Evolutionary conservation across 495 filamentous ascomycete species (phyloP), one percentile per base, ranked within the genome.

Genomic region (Talaromyces proteolyticus): DNA sequence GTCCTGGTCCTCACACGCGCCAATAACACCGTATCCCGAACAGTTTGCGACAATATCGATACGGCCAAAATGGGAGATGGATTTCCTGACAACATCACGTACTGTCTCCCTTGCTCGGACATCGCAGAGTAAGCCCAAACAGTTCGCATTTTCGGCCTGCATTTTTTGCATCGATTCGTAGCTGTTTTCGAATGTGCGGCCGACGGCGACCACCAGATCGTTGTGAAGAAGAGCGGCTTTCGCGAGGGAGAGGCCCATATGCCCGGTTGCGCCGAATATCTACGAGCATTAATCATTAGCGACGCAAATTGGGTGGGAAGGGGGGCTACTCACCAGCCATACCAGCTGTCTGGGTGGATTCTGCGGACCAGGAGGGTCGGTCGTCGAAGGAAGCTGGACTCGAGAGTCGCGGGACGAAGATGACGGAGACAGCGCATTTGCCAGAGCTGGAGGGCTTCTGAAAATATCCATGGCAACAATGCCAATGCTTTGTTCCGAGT

Each of bases 1-100:
- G 67, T 95, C 89, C 68, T 97, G 93, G 70, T 96, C 93, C 68
- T 98, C 93, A 68, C 90, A 96, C 2, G 92, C 86, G 23, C 89
- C 92, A 56, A 97, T 95, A 26, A 98, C 89, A 44, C 92, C 93
- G 69, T 93, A 94, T 26, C 87, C 87, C 24, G 86, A 86, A 66
- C 87, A 96, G 63, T 98, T 98, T 56, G 82, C 90, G 43, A 98
- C 85, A 46, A 94, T 80, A 65, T 96, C 93, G 42, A 95, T 77
- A 49, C 81, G 80, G 0, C 91, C 90, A 67, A 91, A 97, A 43
- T 76, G 79, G 29, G 74, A 69, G 26, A 95, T 76, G 4, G 84
- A 82, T 41, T 67, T 69, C 42, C 87, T 74, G 42, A 95, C 78
- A 5, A 86, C 89, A 17, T 74, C 72, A 37, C 78, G 68, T 6